These are phyloP conservation scores for Boletus rufocinnamomeus DNA, from an alignment of 768 basidiomycete species.

Conservation along the genomic window DNA sequence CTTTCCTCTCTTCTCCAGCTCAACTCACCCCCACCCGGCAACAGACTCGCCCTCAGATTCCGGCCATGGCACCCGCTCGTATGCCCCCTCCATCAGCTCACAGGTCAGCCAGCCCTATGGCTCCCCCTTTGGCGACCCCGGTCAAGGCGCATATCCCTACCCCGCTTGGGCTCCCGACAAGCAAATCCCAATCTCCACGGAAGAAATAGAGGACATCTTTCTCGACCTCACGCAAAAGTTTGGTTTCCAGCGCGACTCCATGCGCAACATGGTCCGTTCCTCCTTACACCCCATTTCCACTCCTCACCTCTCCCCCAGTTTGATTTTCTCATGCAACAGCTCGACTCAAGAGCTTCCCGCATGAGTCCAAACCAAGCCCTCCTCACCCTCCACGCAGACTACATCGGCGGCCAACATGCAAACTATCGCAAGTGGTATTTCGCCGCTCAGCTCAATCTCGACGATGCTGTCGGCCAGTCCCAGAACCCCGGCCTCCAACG, in stretches of 20 bases:
- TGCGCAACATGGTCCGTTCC: slow-evolving; percentile 84
- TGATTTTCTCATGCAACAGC: slow-evolving; percentile 96
- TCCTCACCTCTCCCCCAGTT: slow-evolving; percentile 53
- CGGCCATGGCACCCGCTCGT: slow-evolving; percentile 42
- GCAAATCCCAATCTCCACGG: slow-evolving; percentile 94
- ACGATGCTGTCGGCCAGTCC: slow-evolving; percentile 95
- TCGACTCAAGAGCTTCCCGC: slow-evolving; percentile 96
- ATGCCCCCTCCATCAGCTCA: slow-evolving; percentile 60
- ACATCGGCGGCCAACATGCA: slow-evolving; percentile 97
- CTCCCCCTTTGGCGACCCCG: slow-evolving; percentile 61
- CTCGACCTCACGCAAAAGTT: slow-evolving; percentile 98
- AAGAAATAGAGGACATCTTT: slow-evolving; percentile 99
- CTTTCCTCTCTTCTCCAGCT: not conserved
- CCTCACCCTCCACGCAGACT: slow-evolving; percentile 96
- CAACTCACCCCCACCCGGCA: slow-evolving; percentile 5
- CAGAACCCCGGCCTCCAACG: slow-evolving; percentile 93
- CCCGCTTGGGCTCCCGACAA: slow-evolving; percentile 94
- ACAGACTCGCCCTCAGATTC: slow-evolving; percentile 33
- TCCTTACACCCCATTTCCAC: not conserved
- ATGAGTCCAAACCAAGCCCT: slow-evolving; percentile 97
- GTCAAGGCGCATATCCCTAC: slow-evolving; percentile 67
- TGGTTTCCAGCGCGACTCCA: slow-evolving; percentile 94
- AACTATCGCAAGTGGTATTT: slow-evolving; percentile 99
- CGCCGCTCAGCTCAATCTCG: slow-evolving; percentile 97
- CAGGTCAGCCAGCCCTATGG: slow-evolving; percentile 59